Evolutionary conservation across 371 early-diverging fungal species (phyloP).

Genomic region (Gilbertella persicaria): DNA sequence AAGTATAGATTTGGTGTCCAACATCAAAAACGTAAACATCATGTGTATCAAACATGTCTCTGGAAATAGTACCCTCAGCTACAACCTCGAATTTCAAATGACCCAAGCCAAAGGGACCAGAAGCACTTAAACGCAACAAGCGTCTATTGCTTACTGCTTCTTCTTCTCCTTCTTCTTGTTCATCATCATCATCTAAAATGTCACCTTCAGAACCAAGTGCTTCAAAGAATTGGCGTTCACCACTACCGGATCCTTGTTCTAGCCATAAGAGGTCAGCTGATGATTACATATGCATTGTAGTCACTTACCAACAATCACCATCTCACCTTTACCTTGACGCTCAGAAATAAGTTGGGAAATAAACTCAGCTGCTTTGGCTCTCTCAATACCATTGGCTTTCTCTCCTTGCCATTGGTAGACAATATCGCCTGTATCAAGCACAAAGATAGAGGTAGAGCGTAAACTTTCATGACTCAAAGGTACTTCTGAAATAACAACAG

Average conservation of each 20-base stretch:
- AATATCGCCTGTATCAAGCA: constrained; percentile 70
- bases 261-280: not conserved
- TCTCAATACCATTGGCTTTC: constrained; percentile 66
- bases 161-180: constrained; percentile 34
- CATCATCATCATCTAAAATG: constrained; percentile 49
- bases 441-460: constrained; percentile 78
- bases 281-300: not conserved
- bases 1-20: constrained; percentile 61
- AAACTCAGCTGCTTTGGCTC: constrained; percentile 74
- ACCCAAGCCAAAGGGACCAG: constrained; percentile 36
- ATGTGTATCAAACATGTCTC: constrained; percentile 53
- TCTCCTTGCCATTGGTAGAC: constrained; percentile 81
- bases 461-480: constrained; percentile 52
- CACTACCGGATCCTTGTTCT: constrained; percentile 67
- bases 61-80: constrained; percentile 48
- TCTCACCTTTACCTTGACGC: constrained; percentile 63
- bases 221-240: constrained; percentile 63
- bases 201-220: constrained; percentile 70
- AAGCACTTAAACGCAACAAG: constrained; percentile 44
- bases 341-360: constrained; percentile 63
- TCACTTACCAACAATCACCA: constrained; percentile 64
- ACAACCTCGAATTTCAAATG: constrained; percentile 47
- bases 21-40: constrained; percentile 69
- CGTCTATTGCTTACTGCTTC: constrained; percentile 44
- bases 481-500: constrained; percentile 70